Conservation (phyloP, 2,329 filamentous ascomycete species). For the Herpotrichia juniperi region DNA sequence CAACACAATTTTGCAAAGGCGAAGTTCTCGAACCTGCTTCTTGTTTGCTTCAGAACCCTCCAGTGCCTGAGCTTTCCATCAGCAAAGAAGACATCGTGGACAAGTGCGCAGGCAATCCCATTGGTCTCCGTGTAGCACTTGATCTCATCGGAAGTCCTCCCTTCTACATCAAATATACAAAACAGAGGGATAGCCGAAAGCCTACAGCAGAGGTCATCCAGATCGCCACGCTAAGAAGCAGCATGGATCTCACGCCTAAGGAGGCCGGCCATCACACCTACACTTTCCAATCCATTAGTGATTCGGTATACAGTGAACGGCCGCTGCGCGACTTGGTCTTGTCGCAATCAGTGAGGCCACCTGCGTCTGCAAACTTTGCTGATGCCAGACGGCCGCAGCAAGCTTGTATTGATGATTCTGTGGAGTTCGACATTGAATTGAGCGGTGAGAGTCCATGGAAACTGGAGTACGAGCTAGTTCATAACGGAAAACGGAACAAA, state of each 20-base stretch:
- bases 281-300: constrained; percentile 79
- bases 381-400: constrained; percentile 63
- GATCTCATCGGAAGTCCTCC: constrained; percentile 92
- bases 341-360: constrained; percentile 91
- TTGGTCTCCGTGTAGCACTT: constrained; percentile 86
- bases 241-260: constrained; percentile 81
- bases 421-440: constrained; percentile 75
- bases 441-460: constrained; percentile 85
- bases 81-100: constrained; percentile 84
- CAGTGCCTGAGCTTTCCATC: constrained; percentile 79
- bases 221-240: constrained; percentile 74
- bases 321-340: constrained; percentile 64
- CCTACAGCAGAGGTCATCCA: constrained; percentile 58
- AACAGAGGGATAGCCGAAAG: constrained; percentile 66
- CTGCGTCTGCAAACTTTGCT: constrained; percentile 77
- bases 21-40: constrained; percentile 93
- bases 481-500: constrained; percentile 82
- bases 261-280: constrained; percentile 88
- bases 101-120: constrained; percentile 91
- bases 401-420: constrained; percentile 82
- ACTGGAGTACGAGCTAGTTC: constrained; percentile 89
- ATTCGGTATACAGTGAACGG: constrained; percentile 74
- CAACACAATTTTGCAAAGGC: constrained; percentile 81
- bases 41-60: constrained; percentile 89
- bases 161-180: constrained; percentile 80